phyloP scores from a whole-genome alignment of 2,329 filamentous ascomycete genomes.

The Nigrospora sphaerica region DNA sequence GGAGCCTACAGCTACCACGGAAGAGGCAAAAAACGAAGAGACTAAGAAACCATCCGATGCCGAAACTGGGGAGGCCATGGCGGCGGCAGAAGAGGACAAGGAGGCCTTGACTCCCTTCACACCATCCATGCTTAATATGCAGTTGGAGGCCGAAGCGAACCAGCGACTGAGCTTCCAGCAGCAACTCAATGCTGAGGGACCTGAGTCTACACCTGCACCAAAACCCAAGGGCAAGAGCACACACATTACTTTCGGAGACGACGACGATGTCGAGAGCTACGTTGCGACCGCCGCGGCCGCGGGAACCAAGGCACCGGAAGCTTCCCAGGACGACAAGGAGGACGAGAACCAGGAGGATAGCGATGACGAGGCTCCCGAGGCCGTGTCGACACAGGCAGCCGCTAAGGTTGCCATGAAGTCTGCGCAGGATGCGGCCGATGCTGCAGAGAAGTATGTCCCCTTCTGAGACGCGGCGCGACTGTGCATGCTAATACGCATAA shows the following conservation, averaged over 20 bases:
- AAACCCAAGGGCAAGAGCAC: slow-evolving; percentile 16
- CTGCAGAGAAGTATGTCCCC: slow-evolving; percentile 40
- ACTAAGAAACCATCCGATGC: background rate
- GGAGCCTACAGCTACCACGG: slow-evolving; percentile 8
- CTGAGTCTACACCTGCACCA: slow-evolving; percentile 7
- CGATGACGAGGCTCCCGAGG: slow-evolving; percentile 51
- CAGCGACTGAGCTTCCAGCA: slow-evolving; percentile 11
- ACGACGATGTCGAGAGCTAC: slow-evolving; percentile 23
- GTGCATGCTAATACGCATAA: slow-evolving; percentile 2
- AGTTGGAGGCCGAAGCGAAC: slow-evolving; percentile 21
- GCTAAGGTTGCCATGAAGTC: slow-evolving; percentile 39
- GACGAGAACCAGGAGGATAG: slow-evolving; percentile 34
- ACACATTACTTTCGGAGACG: slow-evolving; percentile 23
- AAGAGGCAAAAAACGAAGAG: slow-evolving; percentile 14
- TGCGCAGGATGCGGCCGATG: slow-evolving; percentile 38
- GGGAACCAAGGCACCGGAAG: slow-evolving; percentile 1
- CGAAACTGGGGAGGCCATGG: background rate
- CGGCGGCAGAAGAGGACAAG: slow-evolving; percentile 2
- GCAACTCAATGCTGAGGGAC: slow-evolving; percentile 2
- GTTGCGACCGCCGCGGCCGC: slow-evolving; percentile 16
- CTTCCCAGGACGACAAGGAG: slow-evolving; percentile 11
- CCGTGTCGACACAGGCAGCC: slow-evolving; percentile 44
- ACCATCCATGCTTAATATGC: slow-evolving; percentile 19
- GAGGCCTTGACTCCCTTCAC: slow-evolving; percentile 3
- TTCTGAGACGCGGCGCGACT: background rate